These are phyloP conservation scores for Triticum aestivum DNA, from an alignment of 176 grass and related monocot genomes.

Conservation along the genomic window IWGSC_CS_RefSeq_v2.1 NC_057802.1:61360598-61361097, in stretches of 20 bases:
- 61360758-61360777: neutral
- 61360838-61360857: neutral
- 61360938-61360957: conserved; percentile 49
- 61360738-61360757: neutral
- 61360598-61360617: neutral
- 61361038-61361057: conserved; percentile 58
- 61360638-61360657: neutral
- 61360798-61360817: neutral
- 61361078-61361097: no score
- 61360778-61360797: no score
- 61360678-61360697: neutral
- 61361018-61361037: conserved; percentile 74
- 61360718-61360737: neutral
- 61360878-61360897: neutral
- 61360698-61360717: neutral
- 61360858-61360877: neutral
- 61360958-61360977: conserved; percentile 51
- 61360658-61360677: neutral
- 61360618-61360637: conserved; percentile 22
- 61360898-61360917: conserved; percentile 43
- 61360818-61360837: neutral
- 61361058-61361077: conserved; percentile 32
- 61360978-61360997: conserved; percentile 23
- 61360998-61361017: conserved; percentile 58
- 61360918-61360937: conserved; percentile 64